These are phyloP conservation scores for Debaryomyces fabryi DNA, from an alignment of 1,139 yeast genomes.

Conservation along the genomic window DNA sequence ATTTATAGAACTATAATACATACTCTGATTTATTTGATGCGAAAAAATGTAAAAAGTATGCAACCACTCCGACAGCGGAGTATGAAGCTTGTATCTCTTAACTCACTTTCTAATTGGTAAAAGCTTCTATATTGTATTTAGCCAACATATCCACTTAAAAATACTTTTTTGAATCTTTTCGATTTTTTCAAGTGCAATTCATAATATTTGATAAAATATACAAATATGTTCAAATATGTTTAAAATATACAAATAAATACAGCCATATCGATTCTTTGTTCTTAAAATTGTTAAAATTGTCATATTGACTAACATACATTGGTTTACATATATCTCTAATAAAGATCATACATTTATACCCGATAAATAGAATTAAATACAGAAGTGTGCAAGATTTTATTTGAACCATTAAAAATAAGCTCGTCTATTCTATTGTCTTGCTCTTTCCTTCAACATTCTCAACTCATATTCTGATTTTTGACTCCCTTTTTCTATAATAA, in stretches of 20 bases:
- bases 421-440: constrained; percentile 16
- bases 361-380: constrained; percentile 4
- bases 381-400: background rate
- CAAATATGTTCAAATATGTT: background rate
- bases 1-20: background rate
- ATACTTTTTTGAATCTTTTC: background rate
- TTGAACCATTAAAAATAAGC: background rate
- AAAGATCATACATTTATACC: constrained; percentile 4
- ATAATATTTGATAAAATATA: background rate
- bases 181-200: background rate
- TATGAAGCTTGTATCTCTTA: background rate
- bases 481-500: constrained; percentile 68
- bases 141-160: too few species aligned
- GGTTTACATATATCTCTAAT: background rate
- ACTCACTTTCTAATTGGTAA: background rate
- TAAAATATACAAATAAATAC: background rate
- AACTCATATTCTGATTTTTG: constrained; percentile 47
- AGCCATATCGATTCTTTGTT: too few species aligned
- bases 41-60: background rate
- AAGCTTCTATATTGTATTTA: background rate
- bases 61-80: background rate
- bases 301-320: background rate
- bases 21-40: background rate
- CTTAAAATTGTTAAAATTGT: background rate
- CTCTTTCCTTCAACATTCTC: constrained; percentile 37